Base-by-base conservation (phyloP, 805 yeast genomes). In the Saccharomycopsis vini region DNA sequence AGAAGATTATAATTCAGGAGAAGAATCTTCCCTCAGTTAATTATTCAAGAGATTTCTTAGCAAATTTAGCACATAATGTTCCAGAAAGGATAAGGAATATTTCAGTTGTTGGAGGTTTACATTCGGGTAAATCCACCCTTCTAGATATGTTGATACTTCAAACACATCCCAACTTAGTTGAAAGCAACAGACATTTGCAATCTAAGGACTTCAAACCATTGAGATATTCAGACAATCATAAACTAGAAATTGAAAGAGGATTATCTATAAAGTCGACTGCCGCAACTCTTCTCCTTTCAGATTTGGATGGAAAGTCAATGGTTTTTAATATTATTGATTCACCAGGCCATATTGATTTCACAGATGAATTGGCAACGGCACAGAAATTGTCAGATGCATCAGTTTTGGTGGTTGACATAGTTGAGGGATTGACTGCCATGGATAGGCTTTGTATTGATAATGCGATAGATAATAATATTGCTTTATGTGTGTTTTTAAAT, bases 291-390 rank as follows among this genome's bases (percentile, higher is more conserved):
- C 57, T 89, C 5, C 58, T 81, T 13, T 73, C 72, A 0, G 75
- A 76, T 55, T 49, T 74, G 23, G 62, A 62, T 13, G 73, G 68
- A 1, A 75, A 72, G 49, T 79, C 95, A 0, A 61, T 64, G 15
- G 73, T 75, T 0, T 54, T 79, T 18, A 85, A 82, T 54, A 49
- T 89, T 1, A 51, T 87, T 1, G 99, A 94, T 55, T 68, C 95
- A 0, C 99, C 99, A 0, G 99, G 99, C 0, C 97, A 92, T 60
- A 72, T 75, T 0, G 80, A 87, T 55, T 92, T 92, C 55, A 62
- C 68, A 23, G 96, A 87, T 56, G 97, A 92, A 52, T 62, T 76
- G 3, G 69, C 75, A 0, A 69, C 74, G 0, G 72, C 83, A 0
- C 59, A 79, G 7, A 59, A 74, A 19, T 65, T 79, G 0, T 71